phyloP scores from a whole-genome alignment of 805 yeast genomes.

The Myxozyma mucilagina region DNA sequence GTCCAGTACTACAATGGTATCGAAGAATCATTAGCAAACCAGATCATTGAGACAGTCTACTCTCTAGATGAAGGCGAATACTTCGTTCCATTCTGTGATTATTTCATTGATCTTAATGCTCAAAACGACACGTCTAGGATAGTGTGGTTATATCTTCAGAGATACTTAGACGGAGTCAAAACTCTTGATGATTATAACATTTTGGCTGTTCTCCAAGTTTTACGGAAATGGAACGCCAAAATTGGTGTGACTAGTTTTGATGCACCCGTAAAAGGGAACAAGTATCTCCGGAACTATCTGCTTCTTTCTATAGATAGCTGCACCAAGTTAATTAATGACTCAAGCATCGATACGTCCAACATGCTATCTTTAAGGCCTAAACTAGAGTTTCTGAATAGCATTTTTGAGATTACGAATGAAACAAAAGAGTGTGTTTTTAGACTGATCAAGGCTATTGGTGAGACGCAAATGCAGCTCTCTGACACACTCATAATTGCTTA shows the following conservation, averaged over 20 bases:
- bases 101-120: constrained; percentile 3
- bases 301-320: not conserved
- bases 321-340: not conserved
- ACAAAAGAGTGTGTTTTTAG: not conserved
- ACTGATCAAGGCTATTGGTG: not conserved
- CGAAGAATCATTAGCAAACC: constrained; percentile 7
- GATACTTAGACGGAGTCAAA: constrained; percentile 14
- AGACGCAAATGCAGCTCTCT: not conserved
- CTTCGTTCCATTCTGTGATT: constrained; percentile 19
- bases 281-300: not conserved
- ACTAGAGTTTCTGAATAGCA: constrained; percentile 7
- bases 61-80: constrained; percentile 3
- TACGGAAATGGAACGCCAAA: not conserved
- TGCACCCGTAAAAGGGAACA: constrained; percentile 12
- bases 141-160: constrained; percentile 17
- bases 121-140: not conserved
- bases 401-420: constrained; percentile 1
- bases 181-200: constrained; percentile 9
- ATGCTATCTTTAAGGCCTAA: constrained; percentile 2
- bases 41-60: constrained; percentile 12
- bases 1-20: constrained; percentile 12
- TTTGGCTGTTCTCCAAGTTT: constrained; percentile 6
- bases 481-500: not conserved
- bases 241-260: not conserved
- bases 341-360: not conserved